These are phyloP conservation scores for Anethum foeniculum DNA, from an alignment of 140 eudicot genomes.

Conservation along the genomic window DNA sequence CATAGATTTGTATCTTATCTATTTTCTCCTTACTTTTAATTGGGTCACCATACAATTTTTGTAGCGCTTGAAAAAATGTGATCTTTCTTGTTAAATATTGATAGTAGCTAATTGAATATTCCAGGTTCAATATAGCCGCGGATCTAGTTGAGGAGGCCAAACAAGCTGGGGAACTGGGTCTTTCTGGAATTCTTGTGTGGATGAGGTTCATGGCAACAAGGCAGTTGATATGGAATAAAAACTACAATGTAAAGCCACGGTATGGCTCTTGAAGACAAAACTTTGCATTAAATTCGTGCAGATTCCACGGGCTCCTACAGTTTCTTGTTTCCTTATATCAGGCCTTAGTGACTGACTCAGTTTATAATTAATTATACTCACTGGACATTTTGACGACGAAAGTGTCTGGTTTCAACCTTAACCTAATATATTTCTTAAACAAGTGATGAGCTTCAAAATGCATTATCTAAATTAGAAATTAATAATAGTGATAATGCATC, in stretches of 20 bases:
- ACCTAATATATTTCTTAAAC: conserved; percentile 4
- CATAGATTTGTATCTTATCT: background rate
- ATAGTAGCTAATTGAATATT: conserved; percentile 10
- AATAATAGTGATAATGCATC: background rate
- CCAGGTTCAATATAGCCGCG: conserved; percentile 94
- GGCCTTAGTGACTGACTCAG: background rate
- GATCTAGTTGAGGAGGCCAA: conserved; percentile 81
- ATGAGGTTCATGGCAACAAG: conserved; percentile 99
- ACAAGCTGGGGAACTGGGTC: conserved; percentile 67
- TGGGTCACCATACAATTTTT: background rate
- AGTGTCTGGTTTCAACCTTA: conserved; percentile 4
- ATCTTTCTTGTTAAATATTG: conserved; percentile 4
- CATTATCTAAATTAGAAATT: background rate
- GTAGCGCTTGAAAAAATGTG: background rate
- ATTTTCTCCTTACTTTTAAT: background rate
- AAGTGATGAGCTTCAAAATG: conserved; percentile 6
- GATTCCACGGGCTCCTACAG: background rate
- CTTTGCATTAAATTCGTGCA: background rate
- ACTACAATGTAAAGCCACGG: conserved; percentile 99
- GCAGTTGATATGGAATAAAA: conserved; percentile 96
- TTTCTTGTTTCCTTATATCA: background rate
- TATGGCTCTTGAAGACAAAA: conserved; percentile 17
- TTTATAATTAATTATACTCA: background rate
- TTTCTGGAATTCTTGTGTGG: conserved; percentile 96
- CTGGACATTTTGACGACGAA: background rate